phyloP scores from a whole-genome alignment of 345 rosid species.

The Rhodamnia rubescens region DNA sequence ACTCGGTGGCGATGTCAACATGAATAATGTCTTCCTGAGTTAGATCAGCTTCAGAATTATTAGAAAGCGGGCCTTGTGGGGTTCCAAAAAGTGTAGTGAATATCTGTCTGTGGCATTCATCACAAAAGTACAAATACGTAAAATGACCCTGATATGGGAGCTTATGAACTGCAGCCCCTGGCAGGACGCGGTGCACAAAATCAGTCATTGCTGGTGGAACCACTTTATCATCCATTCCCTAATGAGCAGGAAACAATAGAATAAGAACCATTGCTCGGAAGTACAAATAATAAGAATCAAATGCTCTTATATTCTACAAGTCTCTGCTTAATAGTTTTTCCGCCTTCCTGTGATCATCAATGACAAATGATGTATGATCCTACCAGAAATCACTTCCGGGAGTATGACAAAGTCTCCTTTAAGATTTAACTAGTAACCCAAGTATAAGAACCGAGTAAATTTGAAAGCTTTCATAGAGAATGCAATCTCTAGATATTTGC shows the following conservation, averaged over 20 bases:
- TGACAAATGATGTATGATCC: background rate
- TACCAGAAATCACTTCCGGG: background rate
- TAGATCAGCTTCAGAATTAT: constrained; percentile 9
- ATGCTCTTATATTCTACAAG: background rate
- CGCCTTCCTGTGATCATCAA: background rate
- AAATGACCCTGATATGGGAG: constrained; percentile 68
- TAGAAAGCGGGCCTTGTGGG: constrained; percentile 36
- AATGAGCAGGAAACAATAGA: background rate
- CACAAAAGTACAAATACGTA: constrained; percentile 49
- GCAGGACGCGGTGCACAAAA: constrained; percentile 54
- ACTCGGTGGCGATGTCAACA: background rate
- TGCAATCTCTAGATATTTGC: background rate
- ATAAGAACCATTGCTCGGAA: background rate
- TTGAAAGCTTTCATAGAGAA: background rate
- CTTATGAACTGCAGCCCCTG: constrained; percentile 61
- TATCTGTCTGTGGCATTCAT: constrained; percentile 67
- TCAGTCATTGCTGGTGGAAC: constrained; percentile 66
- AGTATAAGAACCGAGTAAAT: background rate
- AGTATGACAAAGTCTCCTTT: background rate
- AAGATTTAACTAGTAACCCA: background rate
- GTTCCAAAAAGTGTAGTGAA: constrained; percentile 54
- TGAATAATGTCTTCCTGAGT: background rate
- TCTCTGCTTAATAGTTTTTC: background rate
- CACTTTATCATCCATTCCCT: constrained; percentile 67
- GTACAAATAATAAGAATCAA: background rate